Base-by-base conservation (phyloP, 2,329 filamentous ascomycete species). In the Leptosphaerulina australis region DNA sequence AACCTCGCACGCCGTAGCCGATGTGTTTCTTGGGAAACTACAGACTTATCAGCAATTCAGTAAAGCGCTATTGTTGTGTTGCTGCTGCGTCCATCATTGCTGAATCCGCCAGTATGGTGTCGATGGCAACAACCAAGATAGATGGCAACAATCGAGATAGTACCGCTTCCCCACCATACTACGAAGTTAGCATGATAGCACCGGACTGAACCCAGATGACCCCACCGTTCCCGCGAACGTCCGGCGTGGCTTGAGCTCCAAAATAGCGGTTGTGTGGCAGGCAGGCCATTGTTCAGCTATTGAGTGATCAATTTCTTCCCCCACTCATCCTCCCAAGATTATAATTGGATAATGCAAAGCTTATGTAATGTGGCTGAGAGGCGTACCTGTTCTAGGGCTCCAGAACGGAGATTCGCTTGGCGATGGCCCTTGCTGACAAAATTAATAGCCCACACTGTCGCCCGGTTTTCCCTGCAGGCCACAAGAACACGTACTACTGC, bases 151-250 rank as follows among this genome's bases (percentile, higher is more conserved):
- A 24, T 35, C 12, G 40, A 30, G 43, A 40, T 29, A 35, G 17
- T 5, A 36, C 35, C 41, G 22, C 18, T 40, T 31, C 41, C 41
- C 41, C 36, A 51, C 48, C 35, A 31, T 45, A 36, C 35, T 12
- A 36, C 25, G 40, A 36, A 36, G 18, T 12, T n/a, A 40, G 18
- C 20, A 30, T 18, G 11, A 44, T 28, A 18, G 45, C 37, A 39
- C 34, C 47, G 39, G 34, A 26, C 28, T 38, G 17, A 30, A 35
- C 34, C 47, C 40, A 45, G 22, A 38, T 18, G 11, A 21, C 15
- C 40, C 47, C 40, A 50, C 39, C 35, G 30, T 45, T 26, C 38
- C 28, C 24, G 28, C 45, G 45, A 38, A 22, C 17, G 8, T 15
- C 21, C 48, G 41, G 48, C 25, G 21, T 17, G 15, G 17, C 7